Percentiles rank a stretch among this genome's conserved stretches.
Conservation (phyloP, 495 filamentous ascomycete species). For the Aspergillus indologenus region DNA sequence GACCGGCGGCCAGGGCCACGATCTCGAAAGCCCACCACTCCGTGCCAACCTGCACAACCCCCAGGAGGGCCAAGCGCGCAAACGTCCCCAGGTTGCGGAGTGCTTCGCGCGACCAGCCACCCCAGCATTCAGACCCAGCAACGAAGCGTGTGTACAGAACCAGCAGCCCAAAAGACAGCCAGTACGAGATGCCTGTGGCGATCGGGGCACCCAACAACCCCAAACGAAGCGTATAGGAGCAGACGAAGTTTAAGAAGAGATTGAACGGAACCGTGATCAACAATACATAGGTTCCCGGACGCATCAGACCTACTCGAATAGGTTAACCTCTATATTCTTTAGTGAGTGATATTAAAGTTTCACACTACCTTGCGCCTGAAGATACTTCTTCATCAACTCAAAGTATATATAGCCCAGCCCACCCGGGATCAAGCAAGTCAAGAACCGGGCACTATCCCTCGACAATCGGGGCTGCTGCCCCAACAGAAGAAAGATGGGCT, state of each 20-base stretch:
- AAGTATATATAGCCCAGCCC: conserved; percentile 91
- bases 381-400: conserved; percentile 85
- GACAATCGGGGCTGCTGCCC: conserved; percentile 81
- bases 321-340: no score
- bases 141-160: conserved; percentile 73
- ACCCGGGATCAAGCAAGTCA: conserved; percentile 76
- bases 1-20: conserved; percentile 83
- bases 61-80: conserved; percentile 69
- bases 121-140: conserved; percentile 75
- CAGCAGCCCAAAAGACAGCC: conserved; percentile 76
- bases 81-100: conserved; percentile 69
- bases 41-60: conserved; percentile 85
- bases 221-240: conserved; percentile 67
- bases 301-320: conserved; percentile 65
- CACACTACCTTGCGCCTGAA: conserved; percentile 76
- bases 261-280: conserved; percentile 80
- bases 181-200: conserved; percentile 83
- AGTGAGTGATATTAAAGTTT: conserved; percentile 1
- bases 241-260: conserved; percentile 72
- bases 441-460: conserved; percentile 68
- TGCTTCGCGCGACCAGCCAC: conserved; percentile 68
- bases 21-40: conserved; percentile 99
- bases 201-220: conserved; percentile 78
- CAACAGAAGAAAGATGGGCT: conserved; percentile 69
- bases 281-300: conserved; percentile 82